phyloP scores from a whole-genome alignment of 1,284 basidiomycete genomes.

The Leccinum subatratum region DNA sequence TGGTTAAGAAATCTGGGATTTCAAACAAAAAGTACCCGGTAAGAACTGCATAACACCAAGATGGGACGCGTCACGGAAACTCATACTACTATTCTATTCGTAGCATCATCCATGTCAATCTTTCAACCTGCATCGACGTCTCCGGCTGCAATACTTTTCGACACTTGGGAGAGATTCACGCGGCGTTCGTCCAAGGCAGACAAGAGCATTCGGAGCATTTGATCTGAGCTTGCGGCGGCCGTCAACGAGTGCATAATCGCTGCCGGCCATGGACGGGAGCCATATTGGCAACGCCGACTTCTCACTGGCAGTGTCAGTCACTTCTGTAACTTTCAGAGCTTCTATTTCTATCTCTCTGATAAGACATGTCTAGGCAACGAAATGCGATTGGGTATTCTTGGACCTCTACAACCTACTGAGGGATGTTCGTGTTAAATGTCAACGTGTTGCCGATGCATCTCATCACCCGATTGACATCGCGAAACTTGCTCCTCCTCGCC shows the following conservation, averaged over 20 bases:
- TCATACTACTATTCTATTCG: background rate
- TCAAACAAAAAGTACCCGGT: constrained; percentile 92
- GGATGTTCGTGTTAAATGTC: constrained; percentile 51
- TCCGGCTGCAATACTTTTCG: constrained; percentile 86
- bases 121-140: constrained; percentile 92
- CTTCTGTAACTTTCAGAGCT: background rate
- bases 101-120: constrained; percentile 73
- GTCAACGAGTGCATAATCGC: constrained; percentile 93
- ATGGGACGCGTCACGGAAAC: constrained; percentile 3
- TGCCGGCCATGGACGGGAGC: constrained; percentile 88
- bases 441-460: constrained; percentile 71
- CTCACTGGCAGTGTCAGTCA: constrained; percentile 55
- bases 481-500: constrained; percentile 87
- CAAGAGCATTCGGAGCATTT: constrained; percentile 86
- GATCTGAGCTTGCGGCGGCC: constrained; percentile 79
- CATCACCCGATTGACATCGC: constrained; percentile 77
- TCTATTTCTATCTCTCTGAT: constrained; percentile 1
- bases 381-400: constrained; percentile 90
- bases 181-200: constrained; percentile 85
- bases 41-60: constrained; percentile 19
- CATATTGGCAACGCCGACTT: constrained; percentile 81
- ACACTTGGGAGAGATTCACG: constrained; percentile 87
- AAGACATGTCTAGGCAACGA: constrained; percentile 66
- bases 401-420: constrained; percentile 75
- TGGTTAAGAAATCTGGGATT: constrained; percentile 75